Evolutionary conservation across 768 basidiomycete genomes (phyloP).

Genomic region (Heimioporus sp.): DNA sequence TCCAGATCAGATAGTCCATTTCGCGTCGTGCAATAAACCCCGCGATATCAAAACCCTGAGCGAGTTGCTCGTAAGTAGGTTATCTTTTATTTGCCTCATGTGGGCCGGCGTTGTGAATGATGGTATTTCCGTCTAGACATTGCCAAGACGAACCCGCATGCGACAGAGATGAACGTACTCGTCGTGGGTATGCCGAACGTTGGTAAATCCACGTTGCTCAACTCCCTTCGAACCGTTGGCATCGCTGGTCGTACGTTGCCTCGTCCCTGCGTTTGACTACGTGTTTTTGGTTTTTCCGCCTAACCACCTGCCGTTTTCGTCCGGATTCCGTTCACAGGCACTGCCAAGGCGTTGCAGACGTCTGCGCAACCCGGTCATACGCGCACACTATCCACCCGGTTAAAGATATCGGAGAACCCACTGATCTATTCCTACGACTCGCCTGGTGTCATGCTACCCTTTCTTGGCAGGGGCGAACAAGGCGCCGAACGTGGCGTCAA

Average conservation of each 20-base stretch:
- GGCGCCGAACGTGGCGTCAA: conserved; percentile 93
- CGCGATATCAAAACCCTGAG: conserved; percentile 64
- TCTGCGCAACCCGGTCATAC: conserved; percentile 91
- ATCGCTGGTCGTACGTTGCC: conserved; percentile 74
- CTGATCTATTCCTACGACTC: conserved; percentile 92
- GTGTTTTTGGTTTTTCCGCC: neutral
- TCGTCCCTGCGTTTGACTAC: conserved; percentile 3
- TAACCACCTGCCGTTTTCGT: neutral
- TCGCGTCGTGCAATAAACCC: conserved; percentile 68
- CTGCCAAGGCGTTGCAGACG: conserved; percentile 87
- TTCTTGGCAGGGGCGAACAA: conserved; percentile 78
- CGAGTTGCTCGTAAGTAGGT: conserved; percentile 74
- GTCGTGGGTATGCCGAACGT: conserved; percentile 99
- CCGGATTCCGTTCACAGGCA: conserved; percentile 40
- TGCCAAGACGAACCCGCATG: conserved; percentile 65
- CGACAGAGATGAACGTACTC: conserved; percentile 80
- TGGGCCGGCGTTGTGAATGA: neutral
- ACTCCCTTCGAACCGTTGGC: conserved; percentile 83
- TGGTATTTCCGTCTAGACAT: conserved; percentile 46
- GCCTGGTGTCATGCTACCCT: conserved; percentile 96
- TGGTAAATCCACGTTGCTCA: conserved; percentile 93
- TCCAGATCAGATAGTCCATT: conserved; percentile 65
- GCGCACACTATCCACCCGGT: conserved; percentile 80
- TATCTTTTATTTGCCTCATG: conserved; percentile 1
- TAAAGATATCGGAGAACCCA: conserved; percentile 81